A percentile compares a stretch with the other conserved stretches of the same genome.
phyloP scores from a whole-genome alignment of 108 stramenopile genomes.

The Discostella stelligeroides region DNA sequence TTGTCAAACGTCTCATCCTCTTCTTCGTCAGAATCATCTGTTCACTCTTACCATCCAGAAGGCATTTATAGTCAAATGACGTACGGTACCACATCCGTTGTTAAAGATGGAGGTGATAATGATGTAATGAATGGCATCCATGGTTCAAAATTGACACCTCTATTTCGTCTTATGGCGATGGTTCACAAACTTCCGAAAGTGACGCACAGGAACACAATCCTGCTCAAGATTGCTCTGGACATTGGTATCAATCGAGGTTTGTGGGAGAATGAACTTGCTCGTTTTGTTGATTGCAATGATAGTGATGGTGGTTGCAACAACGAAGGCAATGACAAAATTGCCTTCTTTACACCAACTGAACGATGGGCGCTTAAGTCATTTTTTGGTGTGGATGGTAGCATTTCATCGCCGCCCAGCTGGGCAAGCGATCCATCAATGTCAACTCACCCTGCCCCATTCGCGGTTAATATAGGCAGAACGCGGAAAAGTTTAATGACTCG shows the following conservation, averaged over 20 bases:
- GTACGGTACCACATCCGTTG: conserved; percentile 17
- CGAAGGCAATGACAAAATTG: background rate
- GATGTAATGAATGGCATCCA: background rate
- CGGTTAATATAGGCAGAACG: background rate
- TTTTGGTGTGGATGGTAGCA: conserved; percentile 40
- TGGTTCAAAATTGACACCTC: conserved; percentile 1
- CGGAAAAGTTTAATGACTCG: conserved; percentile 14
- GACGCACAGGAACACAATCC: conserved; percentile 18
- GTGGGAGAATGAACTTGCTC: conserved; percentile 37
- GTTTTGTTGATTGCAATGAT: conserved; percentile 10
- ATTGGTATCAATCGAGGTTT: conserved; percentile 18
- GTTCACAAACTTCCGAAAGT: conserved; percentile 32
- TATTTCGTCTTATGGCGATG: conserved; percentile 32
- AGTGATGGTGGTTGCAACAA: background rate
- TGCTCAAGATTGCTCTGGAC: conserved; percentile 29
- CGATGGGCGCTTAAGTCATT: conserved; percentile 43
- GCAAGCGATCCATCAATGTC: conserved; percentile 19
- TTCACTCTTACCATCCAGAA: conserved; percentile 20
- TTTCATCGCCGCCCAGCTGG: conserved; percentile 33
- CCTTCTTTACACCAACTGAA: conserved; percentile 3
- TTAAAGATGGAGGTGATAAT: conserved; percentile 4
- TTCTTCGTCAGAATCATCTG: conserved; percentile 30
- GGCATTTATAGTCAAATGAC: conserved; percentile 24
- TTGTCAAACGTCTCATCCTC: conserved; percentile 23
- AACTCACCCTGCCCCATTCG: conserved; percentile 14